phyloP scores from a whole-genome alignment of 305 asterid genomes.

The Nicotiana rustica region DNA sequence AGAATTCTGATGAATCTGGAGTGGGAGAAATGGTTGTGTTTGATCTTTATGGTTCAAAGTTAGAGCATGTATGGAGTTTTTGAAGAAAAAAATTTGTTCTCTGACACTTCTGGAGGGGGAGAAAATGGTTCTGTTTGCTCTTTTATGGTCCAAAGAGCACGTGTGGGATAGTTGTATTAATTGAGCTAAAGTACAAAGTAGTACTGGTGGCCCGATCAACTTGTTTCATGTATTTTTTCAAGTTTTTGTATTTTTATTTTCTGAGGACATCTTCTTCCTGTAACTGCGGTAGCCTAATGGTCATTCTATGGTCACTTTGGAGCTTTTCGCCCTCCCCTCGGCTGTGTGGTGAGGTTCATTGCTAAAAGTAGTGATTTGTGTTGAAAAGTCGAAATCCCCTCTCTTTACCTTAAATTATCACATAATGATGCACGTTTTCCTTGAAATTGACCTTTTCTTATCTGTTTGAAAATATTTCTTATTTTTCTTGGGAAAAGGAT shows the following conservation, averaged over 20 bases:
- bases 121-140: constrained; percentile 10
- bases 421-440: constrained; percentile 3
- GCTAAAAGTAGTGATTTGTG: constrained; percentile 21
- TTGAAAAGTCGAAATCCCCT: neutral
- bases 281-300: neutral
- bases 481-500: too few relatives aligned
- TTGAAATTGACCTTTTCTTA: neutral
- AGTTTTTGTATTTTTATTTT: constrained; percentile 2
- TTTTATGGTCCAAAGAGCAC: constrained; percentile 21
- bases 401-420: constrained; percentile 17
- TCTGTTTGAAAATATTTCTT: too few relatives aligned
- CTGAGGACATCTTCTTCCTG: constrained; percentile 6
- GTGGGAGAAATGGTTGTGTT: neutral
- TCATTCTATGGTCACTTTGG: neutral
- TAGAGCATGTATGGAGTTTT: neutral
- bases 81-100: neutral
- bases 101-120: neutral
- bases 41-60: constrained; percentile 11
- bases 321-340: too few relatives aligned
- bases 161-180: neutral
- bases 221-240: neutral
- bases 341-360: neutral
- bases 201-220: constrained; percentile 2
- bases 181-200: constrained; percentile 6
- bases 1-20: neutral